Evolutionary conservation across 2,329 filamentous ascomycete genomes (phyloP), one percentile per base, ranked within the genome.

Genomic region (Cladobotryum mycophilum): DNA sequence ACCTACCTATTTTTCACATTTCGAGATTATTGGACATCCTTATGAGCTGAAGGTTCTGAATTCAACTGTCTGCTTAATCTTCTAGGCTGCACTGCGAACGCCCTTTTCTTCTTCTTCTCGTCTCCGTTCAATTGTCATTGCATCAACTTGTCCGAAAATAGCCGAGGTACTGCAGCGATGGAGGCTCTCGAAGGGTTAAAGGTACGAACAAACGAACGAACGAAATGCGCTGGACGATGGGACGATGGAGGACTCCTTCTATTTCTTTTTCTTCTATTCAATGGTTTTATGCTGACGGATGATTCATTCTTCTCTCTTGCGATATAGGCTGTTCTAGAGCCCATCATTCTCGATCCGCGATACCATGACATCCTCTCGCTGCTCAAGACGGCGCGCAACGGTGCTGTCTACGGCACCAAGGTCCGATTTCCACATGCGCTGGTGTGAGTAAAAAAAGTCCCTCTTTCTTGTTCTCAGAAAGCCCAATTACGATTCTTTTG

Each of bases 391-490:
- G 87, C 93, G 59, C 89, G 93, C 71, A 99, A 97, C 82, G 93
- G 93, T 68, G 85, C 91, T 58, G 89, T 99, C 56, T 99, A 99
- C 72, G 93, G 93, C 54, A 84, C 88, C 62, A 97, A 97, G 81
- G 89, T 99, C 70, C 91, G 93, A 57, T 97, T 99, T 74, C 93
- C 93, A 57, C 93, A 99, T 74, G 93, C 93, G 54, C 80, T 99
- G 60, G 93, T 99, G 75, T 79, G 70, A 56, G 74, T n/a, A n/a
- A n/a, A n/a, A n/a, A n/a, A n/a, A n/a, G n/a, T n/a, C n/a, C n/a
- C n/a, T n/a, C n/a, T n/a, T n/a, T n/a, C n/a, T n/a, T n/a, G n/a
- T n/a, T n/a, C n/a, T n/a, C n/a, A n/a, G n/a, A n/a, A n/a, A n/a
- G n/a, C n/a, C n/a, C n/a, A n/a, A n/a, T n/a, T n/a, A n/a, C n/a